Percentiles rank a stretch among this genome's conserved stretches.
phyloP scores from a whole-genome alignment of 805 yeast genomes.

The Sugiyamaella valdiviana region DNA sequence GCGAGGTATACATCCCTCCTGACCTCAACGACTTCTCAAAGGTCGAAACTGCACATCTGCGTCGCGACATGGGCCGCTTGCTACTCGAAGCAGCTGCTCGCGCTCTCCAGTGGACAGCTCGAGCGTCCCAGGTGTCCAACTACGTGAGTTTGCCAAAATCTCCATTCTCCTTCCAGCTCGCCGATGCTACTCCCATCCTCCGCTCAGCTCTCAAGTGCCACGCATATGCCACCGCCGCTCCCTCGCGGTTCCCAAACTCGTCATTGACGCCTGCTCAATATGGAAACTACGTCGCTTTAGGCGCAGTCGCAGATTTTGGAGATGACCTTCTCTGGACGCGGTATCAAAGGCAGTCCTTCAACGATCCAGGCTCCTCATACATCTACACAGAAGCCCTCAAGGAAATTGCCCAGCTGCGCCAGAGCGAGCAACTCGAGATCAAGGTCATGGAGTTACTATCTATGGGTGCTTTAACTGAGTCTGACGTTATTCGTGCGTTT shows the following conservation, averaged over 20 bases:
- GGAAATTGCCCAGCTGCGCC: slow-evolving; percentile 44
- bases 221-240: slow-evolving; percentile 8
- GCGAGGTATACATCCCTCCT: slow-evolving; percentile 20
- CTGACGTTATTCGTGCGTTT: slow-evolving; percentile 41
- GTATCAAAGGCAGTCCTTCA: slow-evolving; percentile 37
- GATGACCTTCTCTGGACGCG: slow-evolving; percentile 45
- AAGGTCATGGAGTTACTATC: slow-evolving; percentile 44
- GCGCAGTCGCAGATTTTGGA: slow-evolving; percentile 42
- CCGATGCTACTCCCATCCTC: slow-evolving; percentile 10
- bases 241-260: background rate
- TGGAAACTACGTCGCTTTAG: slow-evolving; percentile 40
- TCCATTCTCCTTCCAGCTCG: slow-evolving; percentile 5
- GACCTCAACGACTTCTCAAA: slow-evolving; percentile 16
- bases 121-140: background rate
- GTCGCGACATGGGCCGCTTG: slow-evolving; percentile 14
- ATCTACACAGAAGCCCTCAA: slow-evolving; percentile 53
- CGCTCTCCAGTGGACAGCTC: slow-evolving; percentile 5
- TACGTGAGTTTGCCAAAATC: background rate
- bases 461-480: slow-evolving; percentile 47
- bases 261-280: slow-evolving; percentile 6
- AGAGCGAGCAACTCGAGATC: slow-evolving; percentile 41
- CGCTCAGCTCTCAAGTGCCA: slow-evolving; percentile 4
- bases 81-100: slow-evolving; percentile 16
- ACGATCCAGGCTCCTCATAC: slow-evolving; percentile 44
- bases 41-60: slow-evolving; percentile 12